phyloP scores from a whole-genome alignment of 129 eudicot species.

The Flaveria trinervia region DNA sequence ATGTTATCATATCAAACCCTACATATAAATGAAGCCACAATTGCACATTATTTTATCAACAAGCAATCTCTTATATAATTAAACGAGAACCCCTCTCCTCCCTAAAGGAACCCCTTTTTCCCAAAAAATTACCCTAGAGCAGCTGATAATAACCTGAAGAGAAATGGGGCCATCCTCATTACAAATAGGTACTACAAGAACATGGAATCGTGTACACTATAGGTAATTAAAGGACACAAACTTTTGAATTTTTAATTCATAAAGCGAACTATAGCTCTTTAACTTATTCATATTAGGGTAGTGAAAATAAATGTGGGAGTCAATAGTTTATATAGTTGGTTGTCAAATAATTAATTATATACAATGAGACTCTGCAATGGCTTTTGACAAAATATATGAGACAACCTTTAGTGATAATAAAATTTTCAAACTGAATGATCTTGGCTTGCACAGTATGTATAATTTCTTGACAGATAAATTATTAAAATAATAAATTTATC shows the following conservation, averaged over 20 bases:
- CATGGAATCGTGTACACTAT: conserved; percentile 21
- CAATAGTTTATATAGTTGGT: not conserved
- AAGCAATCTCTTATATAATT: too few species aligned
- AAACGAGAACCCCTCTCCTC: not conserved
- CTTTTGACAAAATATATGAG: too few species aligned
- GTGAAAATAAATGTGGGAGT: not conserved
- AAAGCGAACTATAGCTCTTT: not conserved
- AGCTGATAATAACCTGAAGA: not conserved
- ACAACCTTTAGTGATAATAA: too few species aligned
- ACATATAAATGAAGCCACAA: too few species aligned
- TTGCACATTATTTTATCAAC: too few species aligned
- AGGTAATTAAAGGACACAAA: conserved; percentile 19
- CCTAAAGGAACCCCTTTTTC: not conserved
- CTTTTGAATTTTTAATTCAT: conserved; percentile 1
- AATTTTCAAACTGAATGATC: too few species aligned
- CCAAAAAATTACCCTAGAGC: not conserved
- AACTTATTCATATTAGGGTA: not conserved
- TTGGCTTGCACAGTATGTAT: too few species aligned
- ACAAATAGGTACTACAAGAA: conserved; percentile 13
- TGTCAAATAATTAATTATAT: too few species aligned
- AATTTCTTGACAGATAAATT: not conserved
- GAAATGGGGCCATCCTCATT: conserved; percentile 14
- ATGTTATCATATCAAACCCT: too few species aligned
- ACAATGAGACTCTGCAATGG: too few species aligned
- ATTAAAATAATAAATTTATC: not conserved